Evolutionary conservation across 148 eudicot genomes (phyloP), one percentile per base, ranked within the genome.

Genomic region (Fallopia convolvulus): DNA sequence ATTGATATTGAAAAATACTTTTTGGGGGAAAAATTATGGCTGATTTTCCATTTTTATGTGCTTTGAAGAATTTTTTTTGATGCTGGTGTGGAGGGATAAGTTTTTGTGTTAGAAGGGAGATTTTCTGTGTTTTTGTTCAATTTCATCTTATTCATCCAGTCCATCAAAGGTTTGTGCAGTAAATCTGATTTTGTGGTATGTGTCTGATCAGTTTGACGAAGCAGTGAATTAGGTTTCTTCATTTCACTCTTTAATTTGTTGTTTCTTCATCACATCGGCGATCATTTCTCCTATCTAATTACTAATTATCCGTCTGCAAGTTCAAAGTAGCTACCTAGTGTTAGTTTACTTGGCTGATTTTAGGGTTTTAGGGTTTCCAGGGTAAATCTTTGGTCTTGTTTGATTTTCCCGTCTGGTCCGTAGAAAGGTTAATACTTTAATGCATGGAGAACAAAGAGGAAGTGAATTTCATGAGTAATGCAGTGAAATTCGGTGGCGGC

Each of bases 371-470:
- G 52, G 73, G 26, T 77, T 75, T 39, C 47, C 82, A 44, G 77
- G 83, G 23, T 55, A 53, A 53, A 53, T 80, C 32, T 80, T 74
- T 42, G 74, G 72, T 79, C 30, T 63, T 79, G 76, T 56, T 81
- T 80, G 75, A 46, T 20, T 49, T 52, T 41, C 44, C 70, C 26
- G 75, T 49, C 56, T 80, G 18, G 75, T 76, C 17, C 39, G 70
- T 26, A 26, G 39, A 61, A 61, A 30, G 60, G 4, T 52, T 79
- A 56, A 49, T 42, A 77, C 41, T 63, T 85, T 79, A 78, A 83
- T 85, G 86, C 83, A 93, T 93, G 97, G 97, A 93, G 83, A 82
- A 68, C 75, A 85, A 81, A 81, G 89, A 82, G 77, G 97, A 84
- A 46, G 71, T 83, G 68, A 84, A 83, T 85, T 82, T 83, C 79